These are phyloP conservation scores for Sporisorium graminicola DNA, from an alignment of 1,284 basidiomycete species.

Conservation along the genomic window DNA sequence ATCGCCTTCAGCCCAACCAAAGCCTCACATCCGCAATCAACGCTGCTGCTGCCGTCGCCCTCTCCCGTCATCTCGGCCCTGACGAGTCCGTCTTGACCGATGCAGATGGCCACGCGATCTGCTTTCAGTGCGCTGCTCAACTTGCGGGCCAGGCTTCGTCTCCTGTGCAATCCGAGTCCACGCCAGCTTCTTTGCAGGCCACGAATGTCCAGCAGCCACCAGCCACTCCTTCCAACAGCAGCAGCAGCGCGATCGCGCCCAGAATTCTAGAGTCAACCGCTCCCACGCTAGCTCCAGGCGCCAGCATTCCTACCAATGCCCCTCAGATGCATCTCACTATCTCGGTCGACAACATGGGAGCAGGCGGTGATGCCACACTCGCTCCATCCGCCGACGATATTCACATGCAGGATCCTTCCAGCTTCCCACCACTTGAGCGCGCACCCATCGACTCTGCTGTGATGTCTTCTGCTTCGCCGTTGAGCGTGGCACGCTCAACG, in stretches of 20 bases:
- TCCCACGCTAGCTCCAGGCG: background rate
- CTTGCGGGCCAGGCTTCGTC: slow-evolving; percentile 4
- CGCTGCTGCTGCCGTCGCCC: slow-evolving; percentile 42
- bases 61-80: slow-evolving; percentile 41
- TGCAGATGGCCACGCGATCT: slow-evolving; percentile 41
- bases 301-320: background rate
- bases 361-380: slow-evolving; percentile 43
- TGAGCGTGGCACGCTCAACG: slow-evolving; percentile 15
- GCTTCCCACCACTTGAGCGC: slow-evolving; percentile 47
- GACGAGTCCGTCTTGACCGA: slow-evolving; percentile 25
- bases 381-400: slow-evolving; percentile 23
- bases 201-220: slow-evolving; percentile 14
- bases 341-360: slow-evolving; percentile 56
- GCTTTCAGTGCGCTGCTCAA: slow-evolving; percentile 37
- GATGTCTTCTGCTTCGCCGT: slow-evolving; percentile 29
- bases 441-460: slow-evolving; percentile 34
- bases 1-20: slow-evolving; percentile 40
- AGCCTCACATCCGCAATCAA: slow-evolving; percentile 53
- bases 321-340: slow-evolving; percentile 41
- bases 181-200: background rate
- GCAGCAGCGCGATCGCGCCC: background rate
- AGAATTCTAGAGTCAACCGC: background rate
- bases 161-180: background rate
- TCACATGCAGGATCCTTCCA: slow-evolving; percentile 36
- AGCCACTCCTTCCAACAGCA: background rate